phyloP scores from a whole-genome alignment of 306 rosid species.

The Arachis hypogaea region DNA sequence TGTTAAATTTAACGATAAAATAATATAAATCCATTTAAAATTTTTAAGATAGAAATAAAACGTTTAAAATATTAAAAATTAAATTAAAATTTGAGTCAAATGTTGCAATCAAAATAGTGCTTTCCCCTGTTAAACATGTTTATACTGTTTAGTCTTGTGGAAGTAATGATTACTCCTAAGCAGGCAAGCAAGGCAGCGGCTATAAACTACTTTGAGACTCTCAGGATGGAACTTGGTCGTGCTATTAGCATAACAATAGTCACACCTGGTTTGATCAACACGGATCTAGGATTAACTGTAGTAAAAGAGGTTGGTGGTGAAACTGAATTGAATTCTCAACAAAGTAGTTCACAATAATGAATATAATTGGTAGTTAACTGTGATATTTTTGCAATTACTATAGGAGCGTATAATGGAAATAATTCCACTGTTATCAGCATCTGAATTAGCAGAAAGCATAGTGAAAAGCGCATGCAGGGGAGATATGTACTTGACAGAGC shows the following conservation, averaged over 20 bases:
- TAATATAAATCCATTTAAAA: no score
- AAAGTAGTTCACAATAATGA: no score
- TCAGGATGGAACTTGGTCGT: slow-evolving; percentile 49
- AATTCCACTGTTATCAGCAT: slow-evolving; percentile 38
- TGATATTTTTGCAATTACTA: neutral
- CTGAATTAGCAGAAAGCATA: slow-evolving; percentile 39
- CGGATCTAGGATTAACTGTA: slow-evolving; percentile 20
- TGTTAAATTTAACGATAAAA: no score
- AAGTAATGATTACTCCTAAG: no score
- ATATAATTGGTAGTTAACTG: neutral
- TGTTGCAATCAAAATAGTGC: no score
- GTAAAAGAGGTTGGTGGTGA: slow-evolving; percentile 17
- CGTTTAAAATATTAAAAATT: no score
- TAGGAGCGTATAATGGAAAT: slow-evolving; percentile 35
- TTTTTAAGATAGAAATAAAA: no score
- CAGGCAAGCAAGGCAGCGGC: slow-evolving; percentile 63
- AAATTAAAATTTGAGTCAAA: no score
- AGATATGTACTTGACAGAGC: slow-evolving; percentile 45
- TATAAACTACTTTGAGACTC: slow-evolving; percentile 49
- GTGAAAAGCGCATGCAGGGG: slow-evolving; percentile 45
- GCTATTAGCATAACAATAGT: slow-evolving; percentile 50
- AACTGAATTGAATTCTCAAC: neutral
- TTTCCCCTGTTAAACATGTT: no score
- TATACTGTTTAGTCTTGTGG: no score
- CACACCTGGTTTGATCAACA: slow-evolving; percentile 44